A percentile compares a stretch with the other conserved stretches of the same genome.
Conservation (phyloP, 2,329 filamentous ascomycete genomes). For the Colletotrichum horii region DNA sequence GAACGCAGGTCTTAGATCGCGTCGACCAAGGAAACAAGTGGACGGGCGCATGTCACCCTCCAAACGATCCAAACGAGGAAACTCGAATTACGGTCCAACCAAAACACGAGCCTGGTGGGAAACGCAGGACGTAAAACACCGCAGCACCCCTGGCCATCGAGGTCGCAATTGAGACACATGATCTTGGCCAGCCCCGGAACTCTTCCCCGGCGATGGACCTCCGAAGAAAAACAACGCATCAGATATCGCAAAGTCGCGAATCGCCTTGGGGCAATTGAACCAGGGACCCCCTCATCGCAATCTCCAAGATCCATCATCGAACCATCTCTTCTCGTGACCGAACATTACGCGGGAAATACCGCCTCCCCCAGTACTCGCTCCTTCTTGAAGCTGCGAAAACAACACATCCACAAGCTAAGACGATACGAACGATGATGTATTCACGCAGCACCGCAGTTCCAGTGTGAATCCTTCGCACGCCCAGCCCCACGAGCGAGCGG, state of each 20-base stretch:
- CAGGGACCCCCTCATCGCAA: not conserved
- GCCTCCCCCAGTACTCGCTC: not conserved
- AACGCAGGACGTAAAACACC: not conserved
- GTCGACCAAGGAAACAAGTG: not conserved
- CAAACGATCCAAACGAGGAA: not conserved
- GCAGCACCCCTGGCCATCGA: not conserved
- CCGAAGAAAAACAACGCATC: not conserved
- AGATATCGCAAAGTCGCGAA: not conserved
- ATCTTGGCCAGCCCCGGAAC: not conserved
- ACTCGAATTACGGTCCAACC: not conserved
- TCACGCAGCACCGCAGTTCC: not conserved
- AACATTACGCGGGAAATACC: not conserved
- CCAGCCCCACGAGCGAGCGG: not conserved
- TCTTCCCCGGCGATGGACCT: not conserved
- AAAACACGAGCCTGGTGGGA: not conserved
- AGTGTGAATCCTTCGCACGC: not conserved
- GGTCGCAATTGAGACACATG: not conserved
- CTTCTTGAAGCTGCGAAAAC: not conserved
- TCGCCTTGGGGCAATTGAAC: not conserved
- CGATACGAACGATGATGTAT: not conserved
- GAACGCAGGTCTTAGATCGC: not conserved
- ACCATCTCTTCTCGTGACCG: not conserved
- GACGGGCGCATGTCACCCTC: not conserved
- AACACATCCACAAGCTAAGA: not conserved
- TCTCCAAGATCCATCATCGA: not conserved